Percentiles rank a stretch among this genome's conserved stretches.
phyloP scores from a whole-genome alignment of 176 grass and related monocot genomes.

The Alloteropsis semialata region DNA sequence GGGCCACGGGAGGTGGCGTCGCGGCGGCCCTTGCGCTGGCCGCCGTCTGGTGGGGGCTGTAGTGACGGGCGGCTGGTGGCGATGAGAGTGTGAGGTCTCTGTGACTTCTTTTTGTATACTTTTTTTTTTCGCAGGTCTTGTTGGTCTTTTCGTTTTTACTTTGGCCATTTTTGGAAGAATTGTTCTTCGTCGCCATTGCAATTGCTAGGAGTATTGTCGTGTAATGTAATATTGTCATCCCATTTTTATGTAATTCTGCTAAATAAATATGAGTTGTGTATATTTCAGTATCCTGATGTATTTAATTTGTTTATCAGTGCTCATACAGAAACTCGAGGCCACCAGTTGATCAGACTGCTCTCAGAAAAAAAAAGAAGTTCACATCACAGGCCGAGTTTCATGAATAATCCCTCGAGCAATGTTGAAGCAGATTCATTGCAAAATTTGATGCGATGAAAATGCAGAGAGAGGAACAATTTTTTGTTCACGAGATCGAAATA shows the following conservation, averaged over 20 bases:
- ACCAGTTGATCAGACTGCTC: neutral
- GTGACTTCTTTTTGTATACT: constrained; percentile 1
- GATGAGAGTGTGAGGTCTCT: neutral
- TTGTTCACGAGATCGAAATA: neutral
- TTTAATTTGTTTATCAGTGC: neutral
- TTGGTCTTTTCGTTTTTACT: neutral
- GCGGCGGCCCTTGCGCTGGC: constrained; percentile 39
- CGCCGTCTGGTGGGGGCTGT: constrained; percentile 49
- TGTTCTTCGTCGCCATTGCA: neutral
- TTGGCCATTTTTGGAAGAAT: constrained; percentile 23
- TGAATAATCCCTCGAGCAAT: neutral
- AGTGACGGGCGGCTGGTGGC: constrained; percentile 43
- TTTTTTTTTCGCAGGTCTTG: neutral
- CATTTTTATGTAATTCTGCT: constrained; percentile 35
- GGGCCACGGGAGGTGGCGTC: constrained; percentile 4
- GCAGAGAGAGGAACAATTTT: too few species aligned
- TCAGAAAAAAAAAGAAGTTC: neutral
- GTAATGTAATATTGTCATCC: neutral
- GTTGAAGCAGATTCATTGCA: neutral
- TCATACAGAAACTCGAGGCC: neutral
- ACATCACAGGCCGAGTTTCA: too few species aligned
- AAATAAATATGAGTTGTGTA: constrained; percentile 27
- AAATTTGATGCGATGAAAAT: neutral
- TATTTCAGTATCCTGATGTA: neutral
- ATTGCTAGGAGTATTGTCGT: constrained; percentile 32